Evolutionary conservation across 2,329 filamentous ascomycete species (phyloP), one percentile per base, ranked within the genome.

Genomic region (Fusarium nygamai): DNA sequence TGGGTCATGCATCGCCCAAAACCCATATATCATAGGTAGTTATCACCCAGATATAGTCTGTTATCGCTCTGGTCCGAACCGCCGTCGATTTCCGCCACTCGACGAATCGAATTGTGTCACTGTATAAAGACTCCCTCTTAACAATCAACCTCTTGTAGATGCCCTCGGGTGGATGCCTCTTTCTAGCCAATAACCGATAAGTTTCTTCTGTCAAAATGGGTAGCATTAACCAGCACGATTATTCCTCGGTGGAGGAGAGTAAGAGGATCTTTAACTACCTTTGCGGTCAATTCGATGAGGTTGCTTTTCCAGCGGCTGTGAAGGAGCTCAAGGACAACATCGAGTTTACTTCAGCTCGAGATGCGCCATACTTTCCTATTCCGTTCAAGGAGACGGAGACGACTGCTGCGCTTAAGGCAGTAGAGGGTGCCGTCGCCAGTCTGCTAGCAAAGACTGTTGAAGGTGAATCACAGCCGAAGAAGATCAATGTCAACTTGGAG

Each of bases 321-420:
- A 69, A 71, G 27, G 72, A 66, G 16, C 72, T 80, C 12, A 72
- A 68, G 34, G 34, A 64, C 6, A 73, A 76, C 41, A 77, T 84
- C n/a, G 67, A 75, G 3, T 84, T 85, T 59, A 80, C 79, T 0
- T 80, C 81, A 19, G 68, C 75, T 8, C 80, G 79, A 22, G 82
- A 85, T 69, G 73, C 71, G 58, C 82, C 83, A 1, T 86, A 86
- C 69, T 87, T 86, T 38, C 85, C 85, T 0, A 86, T 85, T 19
- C 85, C 85, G 0, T 85, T 86, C 75, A 86, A 86, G 53, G 85
- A 87, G 72, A 86, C 84, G 0, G 85, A 87, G 67, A 80, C 83
- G 8, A 78, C 80, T 3, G 84, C 84, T 12, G 85, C 85, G 1
- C 72, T 86, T 24, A 87, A 86, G 64, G 84, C 84, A 0, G 74